Evolutionary conservation across 306 rosid species (phyloP), one percentile per base, ranked within the genome.

Genomic region (Fragaria iinumae): DNA sequence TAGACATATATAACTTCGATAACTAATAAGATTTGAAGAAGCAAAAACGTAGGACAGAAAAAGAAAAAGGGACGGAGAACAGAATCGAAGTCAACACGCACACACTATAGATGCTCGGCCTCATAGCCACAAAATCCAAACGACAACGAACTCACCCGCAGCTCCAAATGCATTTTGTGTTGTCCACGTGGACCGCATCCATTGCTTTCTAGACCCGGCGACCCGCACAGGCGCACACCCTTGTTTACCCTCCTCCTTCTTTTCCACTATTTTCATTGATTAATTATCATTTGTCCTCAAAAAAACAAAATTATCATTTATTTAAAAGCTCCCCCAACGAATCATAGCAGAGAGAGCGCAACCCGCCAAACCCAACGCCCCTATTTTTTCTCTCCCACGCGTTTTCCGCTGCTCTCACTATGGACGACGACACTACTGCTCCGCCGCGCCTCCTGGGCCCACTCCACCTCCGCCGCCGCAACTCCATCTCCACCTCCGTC

Each of bases 401-500:
- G 12, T 36, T 55, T 67, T n/a, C 11, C 9, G 25, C 59, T 23
- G 8, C 43, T 44, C 72, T 0, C 27, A 60, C 76, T 77, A 86
- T 87, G 90, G 85, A 79, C 17, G 63, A 49, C n/a, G 8, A 14
- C 59, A 50, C 38, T 76, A 41, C 81, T 32, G 47, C 57, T 11
- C 77, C 67, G 7, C 77, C 13, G 34, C 80, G 21, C 69, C 80
- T 52, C 7, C 21, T 18, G 59, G 63, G 45, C 8, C 48, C 47
- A 11, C 65, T 72, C 13, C 43, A 1, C 1, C 9, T 75, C 55
- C 81, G 70, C 67, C 93, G 96, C 20, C 83, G 85, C 5, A 80
- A 88, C 83, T 88, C 97, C 60, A 80, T 91, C 70, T 52, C 90
- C 55, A 32, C 85, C 14, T 72, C 93, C 5, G 78, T 75, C 16